Evolutionary conservation across 129 eudicot genomes (phyloP), one percentile per base, ranked within the genome.

Genomic region (Daucus carota): DNA sequence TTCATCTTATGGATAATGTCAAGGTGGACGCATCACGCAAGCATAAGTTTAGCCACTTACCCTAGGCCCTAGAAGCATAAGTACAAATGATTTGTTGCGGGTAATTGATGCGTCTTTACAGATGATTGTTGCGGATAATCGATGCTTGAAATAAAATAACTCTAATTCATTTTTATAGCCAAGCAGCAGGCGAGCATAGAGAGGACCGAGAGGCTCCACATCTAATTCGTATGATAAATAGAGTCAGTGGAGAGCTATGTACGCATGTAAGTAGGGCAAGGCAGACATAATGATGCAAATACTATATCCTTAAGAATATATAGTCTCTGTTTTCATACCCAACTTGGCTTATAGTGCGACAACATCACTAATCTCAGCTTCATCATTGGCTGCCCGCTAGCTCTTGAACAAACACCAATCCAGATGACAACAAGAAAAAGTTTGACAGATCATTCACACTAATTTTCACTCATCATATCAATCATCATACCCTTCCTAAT

Each of bases 401-500:
- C 29, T 57, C 31, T 57, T 57, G 65, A 57, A 57, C 65, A 57
- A 57, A 24, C 32, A 57, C 2, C 65, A n/a, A n/a, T 9, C n/a
- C 29, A 11, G 13, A 57, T n/a, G 65, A 57, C 65, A 57, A n/a
- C 32, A 57, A n/a, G 15, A 57, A 45, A 57, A 57, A 57, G 65
- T 57, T 57, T 57, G 65, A 57, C 65, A 57, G 65, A n/a, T 57
- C 65, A 57, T n/a, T 57, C 31, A 57, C 65, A n/a, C 65, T 57
- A 2, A 24, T 57, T 57, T 57, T 57, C 65, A 57, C 65, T 57
- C 32, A 57, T 57, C 29, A n/a, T 31, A n/a, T n/a, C 65, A 57
- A 57, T 57, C 65, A 24, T 57, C 65, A 57, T n/a, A 9, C 65
- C 65, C 24, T 57, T n/a, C 65, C 65, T 31, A 6, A 24, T 57